Evolutionary conservation across 352 stramenopile species (phyloP), one percentile per base, ranked within the genome.

Genomic region (Nothophytophthora sp.): DNA sequence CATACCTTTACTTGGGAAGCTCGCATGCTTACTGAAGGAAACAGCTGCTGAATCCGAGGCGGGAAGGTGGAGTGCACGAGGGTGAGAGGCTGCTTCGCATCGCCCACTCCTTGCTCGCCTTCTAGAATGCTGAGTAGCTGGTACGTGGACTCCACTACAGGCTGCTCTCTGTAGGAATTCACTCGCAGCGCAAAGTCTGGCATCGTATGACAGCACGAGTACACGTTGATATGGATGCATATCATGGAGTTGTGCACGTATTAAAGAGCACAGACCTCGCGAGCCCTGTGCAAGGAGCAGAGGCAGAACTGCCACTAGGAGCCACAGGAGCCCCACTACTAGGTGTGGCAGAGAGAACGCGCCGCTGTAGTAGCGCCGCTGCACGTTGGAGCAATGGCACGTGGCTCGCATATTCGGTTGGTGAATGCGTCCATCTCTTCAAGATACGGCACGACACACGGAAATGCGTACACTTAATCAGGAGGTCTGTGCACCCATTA

Each of bases 111-210:
- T 23, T 40, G 55, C 25, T 70, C 42, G n/a, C 81, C 81, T 43
- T 92, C 80, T 12, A 92, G 55, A 7, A 88, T 28, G n/a, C 48
- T 63, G 13, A 95, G 24, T 29, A 89, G 61, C 33, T 90, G 65
- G 32, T 90, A 85, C 55, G 73, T 81, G 37, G 81, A 56, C 10
- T 55, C 54, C 15, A 89, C 70, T 2, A 43, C 33, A 2, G 81
- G 80, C 53, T 92, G 78, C 50, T 95, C 85, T 16, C 49, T 45
- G 39, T 90, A 92, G 12, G 64, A 75, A 43, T 68, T 79, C 18
- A 64, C 73, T 30, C 52, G 81, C 5, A 79, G 50, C 67, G 80
- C 86, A 55, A 94, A 94, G 32, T 73, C 76, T 85, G 27, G 24
- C 20, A 22, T n/a, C n/a, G n/a, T n/a, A n/a, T n/a, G n/a, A n/a